These are phyloP conservation scores for Cercospora sp. DNA, from an alignment of 2,329 filamentous ascomycete species.

Conservation along the genomic window DNA sequence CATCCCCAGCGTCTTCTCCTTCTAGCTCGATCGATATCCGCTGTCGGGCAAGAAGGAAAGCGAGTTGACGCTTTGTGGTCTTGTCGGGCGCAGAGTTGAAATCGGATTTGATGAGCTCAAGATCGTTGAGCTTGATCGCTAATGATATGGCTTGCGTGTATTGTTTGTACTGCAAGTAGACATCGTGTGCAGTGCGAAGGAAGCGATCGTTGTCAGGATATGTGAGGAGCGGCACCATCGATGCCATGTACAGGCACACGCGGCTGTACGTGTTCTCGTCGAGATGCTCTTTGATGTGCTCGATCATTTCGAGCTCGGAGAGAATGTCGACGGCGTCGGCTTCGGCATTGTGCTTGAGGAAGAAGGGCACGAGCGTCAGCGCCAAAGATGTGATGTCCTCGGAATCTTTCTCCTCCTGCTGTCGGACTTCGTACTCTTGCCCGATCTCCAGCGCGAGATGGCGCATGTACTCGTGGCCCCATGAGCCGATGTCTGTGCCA, in stretches of 20 bases:
- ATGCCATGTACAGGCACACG: slow-evolving; percentile 97
- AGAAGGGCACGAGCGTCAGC: slow-evolving; percentile 82
- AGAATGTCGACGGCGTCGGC: slow-evolving; percentile 96
- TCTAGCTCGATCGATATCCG: slow-evolving; percentile 76
- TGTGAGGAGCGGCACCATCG: slow-evolving; percentile 96
- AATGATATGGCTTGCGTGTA: slow-evolving; percentile 90
- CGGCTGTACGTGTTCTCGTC: slow-evolving; percentile 91
- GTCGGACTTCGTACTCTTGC: slow-evolving; percentile 84
- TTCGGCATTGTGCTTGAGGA: slow-evolving; percentile 95
- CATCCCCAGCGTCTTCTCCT: slow-evolving; percentile 66
- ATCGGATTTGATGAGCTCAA: slow-evolving; percentile 72
- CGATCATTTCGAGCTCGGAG: slow-evolving; percentile 96
- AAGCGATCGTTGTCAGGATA: slow-evolving; percentile 98
- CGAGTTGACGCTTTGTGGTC: slow-evolving; percentile 86
- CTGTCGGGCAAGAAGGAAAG: slow-evolving; percentile 88
- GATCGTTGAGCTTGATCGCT: slow-evolving; percentile 88
- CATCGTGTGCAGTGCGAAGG: slow-evolving; percentile 85
- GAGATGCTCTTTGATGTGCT: slow-evolving; percentile 81
- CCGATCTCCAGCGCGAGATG: slow-evolving; percentile 95
- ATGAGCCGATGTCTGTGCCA: slow-evolving; percentile 88
- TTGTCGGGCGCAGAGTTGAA: slow-evolving; percentile 79
- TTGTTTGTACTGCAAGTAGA: slow-evolving; percentile 92
- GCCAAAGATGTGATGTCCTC: slow-evolving; percentile 85
- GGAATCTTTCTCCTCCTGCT: slow-evolving; percentile 79
- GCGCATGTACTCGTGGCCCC: slow-evolving; percentile 97